A percentile compares a stretch with the other conserved stretches of the same genome.
Evolutionary conservation across 805 yeast genomes (phyloP).

Genomic region (Spencermartinsiella europaea): DNA sequence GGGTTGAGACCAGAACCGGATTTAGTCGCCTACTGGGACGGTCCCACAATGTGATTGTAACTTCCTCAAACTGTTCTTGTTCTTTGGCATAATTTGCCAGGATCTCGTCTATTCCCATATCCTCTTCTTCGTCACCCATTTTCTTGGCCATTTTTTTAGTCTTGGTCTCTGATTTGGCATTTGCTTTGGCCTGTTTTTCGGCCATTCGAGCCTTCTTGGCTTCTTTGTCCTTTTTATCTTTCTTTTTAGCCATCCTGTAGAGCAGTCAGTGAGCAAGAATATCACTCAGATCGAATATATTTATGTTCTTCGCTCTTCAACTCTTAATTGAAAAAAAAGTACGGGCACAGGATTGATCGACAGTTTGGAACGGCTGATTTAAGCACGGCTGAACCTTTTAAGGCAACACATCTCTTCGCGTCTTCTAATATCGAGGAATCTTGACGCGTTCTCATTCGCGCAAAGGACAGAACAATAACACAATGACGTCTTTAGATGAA

Average conservation of each 20-base stretch:
- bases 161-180: slow-evolving; percentile 67
- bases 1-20: slow-evolving; percentile 69
- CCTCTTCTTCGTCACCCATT: slow-evolving; percentile 75
- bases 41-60: slow-evolving; percentile 51
- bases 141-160: slow-evolving; percentile 71
- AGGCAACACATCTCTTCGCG: too few relatives aligned
- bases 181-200: slow-evolving; percentile 72
- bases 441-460: too few relatives aligned
- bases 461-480: not conserved
- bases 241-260: slow-evolving; percentile 70
- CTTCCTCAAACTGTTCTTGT: slow-evolving; percentile 72
- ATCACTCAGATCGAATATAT: not conserved
- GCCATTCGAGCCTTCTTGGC: slow-evolving; percentile 87
- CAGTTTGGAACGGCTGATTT: too few relatives aligned
- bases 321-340: not conserved
- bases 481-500: not conserved
- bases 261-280: not conserved
- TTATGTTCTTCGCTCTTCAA: not conserved
- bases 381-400: too few relatives aligned
- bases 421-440: too few relatives aligned
- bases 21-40: slow-evolving; percentile 70
- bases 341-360: not conserved
- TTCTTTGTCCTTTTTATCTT: slow-evolving; percentile 78
- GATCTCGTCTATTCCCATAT: slow-evolving; percentile 79
- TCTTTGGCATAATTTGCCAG: slow-evolving; percentile 71